These are phyloP conservation scores for Ceratobasidium papillatum DNA, from an alignment of 1,284 basidiomycete genomes.

Conservation along the genomic window DNA sequence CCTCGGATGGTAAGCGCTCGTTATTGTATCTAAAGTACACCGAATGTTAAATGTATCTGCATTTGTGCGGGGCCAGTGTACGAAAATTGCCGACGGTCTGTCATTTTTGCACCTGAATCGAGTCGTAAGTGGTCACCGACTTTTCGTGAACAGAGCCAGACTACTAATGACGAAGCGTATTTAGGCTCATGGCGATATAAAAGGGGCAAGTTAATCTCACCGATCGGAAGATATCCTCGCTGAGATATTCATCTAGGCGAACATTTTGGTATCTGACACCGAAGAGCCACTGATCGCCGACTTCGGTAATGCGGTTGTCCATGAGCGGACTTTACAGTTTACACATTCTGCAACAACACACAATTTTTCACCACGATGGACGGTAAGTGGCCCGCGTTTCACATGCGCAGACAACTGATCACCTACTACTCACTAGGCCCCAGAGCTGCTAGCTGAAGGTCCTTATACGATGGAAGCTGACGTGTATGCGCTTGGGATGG, in stretches of 20 bases:
- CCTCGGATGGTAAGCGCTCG: not conserved
- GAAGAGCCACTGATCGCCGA: constrained; percentile 6
- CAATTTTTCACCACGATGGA: constrained; percentile 6
- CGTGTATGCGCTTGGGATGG: constrained; percentile 25
- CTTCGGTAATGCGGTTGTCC: constrained; percentile 14
- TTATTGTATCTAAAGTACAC: not conserved
- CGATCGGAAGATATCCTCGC: no score
- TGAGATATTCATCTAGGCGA: not conserved
- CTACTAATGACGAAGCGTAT: not conserved
- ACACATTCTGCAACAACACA: not conserved
- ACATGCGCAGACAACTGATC: not conserved
- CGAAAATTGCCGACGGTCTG: not conserved
- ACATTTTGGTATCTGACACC: not conserved
- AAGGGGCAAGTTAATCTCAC: not conserved
- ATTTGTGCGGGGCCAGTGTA: not conserved
- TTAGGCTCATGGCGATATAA: constrained; percentile 24
- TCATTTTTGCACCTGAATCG: not conserved
- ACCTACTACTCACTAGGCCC: not conserved
- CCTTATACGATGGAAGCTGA: not conserved
- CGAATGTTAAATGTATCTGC: no score
- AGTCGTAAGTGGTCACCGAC: not conserved
- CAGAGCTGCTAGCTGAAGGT: not conserved
- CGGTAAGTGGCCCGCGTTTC: not conserved
- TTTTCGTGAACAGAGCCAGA: no score
- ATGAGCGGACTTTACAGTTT: not conserved